A percentile compares a stretch with the other conserved stretches of the same genome.
Conservation (phyloP, 371 early-diverging fungal genomes). For the Dinochytrium kinnereticum region DNA sequence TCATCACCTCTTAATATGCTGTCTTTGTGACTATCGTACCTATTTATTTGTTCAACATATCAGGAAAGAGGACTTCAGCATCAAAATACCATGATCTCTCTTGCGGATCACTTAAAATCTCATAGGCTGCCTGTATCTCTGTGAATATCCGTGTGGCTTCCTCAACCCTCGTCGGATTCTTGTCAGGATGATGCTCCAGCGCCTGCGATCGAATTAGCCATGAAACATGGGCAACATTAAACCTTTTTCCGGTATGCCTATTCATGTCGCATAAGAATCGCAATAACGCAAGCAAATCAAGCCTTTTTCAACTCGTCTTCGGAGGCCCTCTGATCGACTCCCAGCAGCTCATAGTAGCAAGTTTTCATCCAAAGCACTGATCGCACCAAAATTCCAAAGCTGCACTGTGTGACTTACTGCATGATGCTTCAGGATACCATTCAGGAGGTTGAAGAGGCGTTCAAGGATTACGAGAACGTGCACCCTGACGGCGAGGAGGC, state of each 20-base stretch:
- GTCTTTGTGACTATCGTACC: slow-evolving; percentile 84
- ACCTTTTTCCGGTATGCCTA: slow-evolving; percentile 2
- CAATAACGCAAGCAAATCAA: background rate
- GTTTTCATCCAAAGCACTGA: background rate
- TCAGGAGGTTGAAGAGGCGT: background rate
- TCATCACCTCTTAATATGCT: slow-evolving; percentile 79
- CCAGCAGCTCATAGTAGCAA: slow-evolving; percentile 94
- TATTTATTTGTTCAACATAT: slow-evolving; percentile 22
- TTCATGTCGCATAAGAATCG: background rate
- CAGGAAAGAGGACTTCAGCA: background rate
- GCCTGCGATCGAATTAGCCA: slow-evolving; percentile 60
- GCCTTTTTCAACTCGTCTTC: slow-evolving; percentile 78
- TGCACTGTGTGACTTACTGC: background rate
- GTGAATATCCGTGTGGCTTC: slow-evolving; percentile 88
- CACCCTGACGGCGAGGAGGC: background rate
- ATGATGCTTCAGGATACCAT: background rate
- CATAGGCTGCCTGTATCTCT: slow-evolving; percentile 89
- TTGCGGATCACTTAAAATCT: slow-evolving; percentile 66
- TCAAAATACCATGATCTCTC: slow-evolving; percentile 79
- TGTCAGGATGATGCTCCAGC: slow-evolving; percentile 91
- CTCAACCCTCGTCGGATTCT: slow-evolving; percentile 80
- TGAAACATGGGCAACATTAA: background rate
- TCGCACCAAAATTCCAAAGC: no score
- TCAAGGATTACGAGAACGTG: background rate
- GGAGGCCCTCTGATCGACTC: slow-evolving; percentile 73